These are phyloP conservation scores for Mycena filopes DNA, from an alignment of 768 basidiomycete species.

Conservation along the genomic window DNA sequence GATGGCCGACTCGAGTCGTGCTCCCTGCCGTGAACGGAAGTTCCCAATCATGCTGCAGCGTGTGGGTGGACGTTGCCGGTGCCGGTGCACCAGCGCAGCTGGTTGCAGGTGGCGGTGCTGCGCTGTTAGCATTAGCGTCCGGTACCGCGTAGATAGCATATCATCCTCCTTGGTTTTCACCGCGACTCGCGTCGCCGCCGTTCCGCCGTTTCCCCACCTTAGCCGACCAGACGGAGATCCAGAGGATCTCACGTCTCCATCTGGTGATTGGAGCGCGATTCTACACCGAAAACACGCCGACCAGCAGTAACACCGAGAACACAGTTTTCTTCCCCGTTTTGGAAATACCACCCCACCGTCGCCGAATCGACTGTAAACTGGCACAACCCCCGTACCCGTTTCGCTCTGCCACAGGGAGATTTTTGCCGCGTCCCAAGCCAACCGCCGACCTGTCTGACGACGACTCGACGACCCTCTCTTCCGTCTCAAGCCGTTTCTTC, in stretches of 20 bases:
- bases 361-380: background rate
- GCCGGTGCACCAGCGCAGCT: background rate
- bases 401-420: background rate
- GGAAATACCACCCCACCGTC: background rate
- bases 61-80: too few species aligned
- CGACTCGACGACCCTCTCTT: constrained; percentile 2
- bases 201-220: background rate
- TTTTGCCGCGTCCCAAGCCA: constrained; percentile 2
- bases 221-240: constrained; percentile 1
- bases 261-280: constrained; percentile 13
- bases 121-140: background rate
- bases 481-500: background rate
- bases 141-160: background rate
- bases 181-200: background rate
- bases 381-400: background rate
- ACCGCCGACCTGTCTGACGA: background rate
- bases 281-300: background rate
- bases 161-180: background rate
- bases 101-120: too few species aligned
- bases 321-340: too few species aligned
- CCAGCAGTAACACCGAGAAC: background rate
- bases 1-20: too few species aligned
- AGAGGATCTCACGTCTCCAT: constrained; percentile 8
- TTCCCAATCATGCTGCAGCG: too few species aligned
- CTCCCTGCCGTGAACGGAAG: too few species aligned